Percentiles rank a stretch among this genome's conserved stretches.
These are phyloP conservation scores for Talaromyces rugulosus DNA, from an alignment of 2,329 filamentous ascomycete genomes.

Conservation along the genomic window DNA sequence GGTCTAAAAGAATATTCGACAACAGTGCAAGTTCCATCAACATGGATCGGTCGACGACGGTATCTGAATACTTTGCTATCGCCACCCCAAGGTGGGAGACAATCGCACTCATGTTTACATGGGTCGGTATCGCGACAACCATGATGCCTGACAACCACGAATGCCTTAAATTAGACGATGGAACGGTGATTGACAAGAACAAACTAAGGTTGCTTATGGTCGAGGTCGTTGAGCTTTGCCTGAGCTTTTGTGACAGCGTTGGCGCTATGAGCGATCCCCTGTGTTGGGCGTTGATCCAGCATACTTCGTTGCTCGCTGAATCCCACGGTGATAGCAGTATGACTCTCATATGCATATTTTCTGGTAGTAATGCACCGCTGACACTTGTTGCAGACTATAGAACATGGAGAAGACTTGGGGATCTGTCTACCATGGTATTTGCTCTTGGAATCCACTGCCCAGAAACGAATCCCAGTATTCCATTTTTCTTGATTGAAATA, in stretches of 20 bases:
- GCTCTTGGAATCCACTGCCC: conserved; percentile 44
- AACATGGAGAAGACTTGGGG: conserved; percentile 42
- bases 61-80: conserved; percentile 15
- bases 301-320: conserved; percentile 11
- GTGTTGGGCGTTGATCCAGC: conserved; percentile 15
- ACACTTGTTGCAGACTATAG: conserved; percentile 31
- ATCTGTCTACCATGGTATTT: conserved; percentile 40
- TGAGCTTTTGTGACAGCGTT: conserved; percentile 16
- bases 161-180: conserved; percentile 8
- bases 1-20: conserved; percentile 17
- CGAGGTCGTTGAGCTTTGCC: conserved; percentile 16
- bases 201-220: conserved; percentile 12
- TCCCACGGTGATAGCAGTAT: conserved; percentile 16
- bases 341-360: not conserved
- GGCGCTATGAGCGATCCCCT: conserved; percentile 17
- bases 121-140: conserved; percentile 14
- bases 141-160: conserved; percentile 13
- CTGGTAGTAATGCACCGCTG: not conserved
- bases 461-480: conserved; percentile 14
- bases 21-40: conserved; percentile 11
- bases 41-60: conserved; percentile 10
- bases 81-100: conserved; percentile 17
- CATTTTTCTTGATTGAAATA: conserved; percentile 34
- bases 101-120: conserved; percentile 15
- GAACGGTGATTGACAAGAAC: conserved; percentile 11